Conservation (phyloP, 1,284 basidiomycete species). For the Crucibulum cyathiforme region DNA sequence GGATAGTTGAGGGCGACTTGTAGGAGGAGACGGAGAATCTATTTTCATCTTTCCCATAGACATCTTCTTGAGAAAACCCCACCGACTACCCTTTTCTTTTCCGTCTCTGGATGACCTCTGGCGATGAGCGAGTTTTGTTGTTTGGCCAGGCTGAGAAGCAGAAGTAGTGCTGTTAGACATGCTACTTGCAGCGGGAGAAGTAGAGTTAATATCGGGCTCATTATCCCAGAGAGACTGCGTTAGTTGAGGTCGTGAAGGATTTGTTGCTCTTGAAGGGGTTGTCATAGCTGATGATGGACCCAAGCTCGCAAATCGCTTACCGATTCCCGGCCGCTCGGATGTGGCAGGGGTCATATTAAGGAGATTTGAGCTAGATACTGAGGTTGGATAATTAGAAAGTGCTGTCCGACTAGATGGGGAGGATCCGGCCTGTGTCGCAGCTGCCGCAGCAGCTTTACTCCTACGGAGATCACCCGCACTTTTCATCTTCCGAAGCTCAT, state of each 20-base stretch:
- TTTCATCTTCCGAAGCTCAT: slow-evolving; percentile 82
- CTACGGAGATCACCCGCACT: slow-evolving; percentile 81
- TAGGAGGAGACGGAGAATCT: slow-evolving; percentile 54
- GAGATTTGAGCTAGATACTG: slow-evolving; percentile 69
- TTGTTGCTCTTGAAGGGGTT: slow-evolving; percentile 35
- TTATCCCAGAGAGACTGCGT: slow-evolving; percentile 60
- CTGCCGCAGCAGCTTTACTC: slow-evolving; percentile 37
- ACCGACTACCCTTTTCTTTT: slow-evolving; percentile 72
- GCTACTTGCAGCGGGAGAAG: not conserved
- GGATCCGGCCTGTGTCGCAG: slow-evolving; percentile 21
- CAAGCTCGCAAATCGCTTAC: slow-evolving; percentile 72
- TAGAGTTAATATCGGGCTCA: slow-evolving; percentile 31
- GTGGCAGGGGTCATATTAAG: slow-evolving; percentile 42
- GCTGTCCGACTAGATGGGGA: slow-evolving; percentile 49
- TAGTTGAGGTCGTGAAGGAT: slow-evolving; percentile 48
- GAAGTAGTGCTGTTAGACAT: not conserved
- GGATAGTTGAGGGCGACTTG: slow-evolving; percentile 17
- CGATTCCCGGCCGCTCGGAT: slow-evolving; percentile 42
- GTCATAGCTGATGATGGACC: slow-evolving; percentile 53
- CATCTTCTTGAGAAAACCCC: slow-evolving; percentile 97
- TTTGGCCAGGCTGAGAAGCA: not conserved
- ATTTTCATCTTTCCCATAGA: slow-evolving; percentile 86
- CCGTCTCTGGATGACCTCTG: slow-evolving; percentile 46
- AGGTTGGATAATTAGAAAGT: slow-evolving; percentile 58
- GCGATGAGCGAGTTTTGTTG: slow-evolving; percentile 31